phyloP scores from a whole-genome alignment of 78 protist genomes.

The Dictyostelium purpureum region DNA sequence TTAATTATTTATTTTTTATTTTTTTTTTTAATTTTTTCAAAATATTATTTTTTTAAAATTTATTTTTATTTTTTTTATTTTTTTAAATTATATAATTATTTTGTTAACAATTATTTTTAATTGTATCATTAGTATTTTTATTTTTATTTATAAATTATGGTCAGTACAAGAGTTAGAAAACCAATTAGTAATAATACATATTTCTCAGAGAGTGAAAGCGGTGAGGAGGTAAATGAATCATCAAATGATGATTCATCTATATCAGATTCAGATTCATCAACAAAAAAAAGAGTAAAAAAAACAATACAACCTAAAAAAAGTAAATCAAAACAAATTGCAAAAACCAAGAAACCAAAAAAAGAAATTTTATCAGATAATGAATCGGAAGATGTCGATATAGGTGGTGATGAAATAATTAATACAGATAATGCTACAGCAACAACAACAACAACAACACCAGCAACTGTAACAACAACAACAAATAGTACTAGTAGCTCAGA shows the following conservation, averaged over 20 bases:
- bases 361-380: background rate
- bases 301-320: background rate
- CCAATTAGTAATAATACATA: slow-evolving; percentile 1
- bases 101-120: no score
- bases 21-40: no score
- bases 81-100: no score
- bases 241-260: background rate
- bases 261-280: no score
- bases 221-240: background rate
- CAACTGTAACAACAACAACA: background rate
- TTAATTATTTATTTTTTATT: no score
- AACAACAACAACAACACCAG: background rate
- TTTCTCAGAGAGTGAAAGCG: background rate
- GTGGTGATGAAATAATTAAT: background rate
- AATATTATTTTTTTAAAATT: no score
- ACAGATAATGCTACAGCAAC: background rate
- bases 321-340: background rate
- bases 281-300: no score
- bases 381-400: slow-evolving; percentile 5
- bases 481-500: background rate
- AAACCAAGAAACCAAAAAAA: background rate
- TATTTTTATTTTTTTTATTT: no score
- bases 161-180: background rate
- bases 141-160: no score
- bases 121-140: no score